Base-by-base conservation (phyloP, 2,329 filamentous ascomycete species). In the Nemania abortiva region DNA sequence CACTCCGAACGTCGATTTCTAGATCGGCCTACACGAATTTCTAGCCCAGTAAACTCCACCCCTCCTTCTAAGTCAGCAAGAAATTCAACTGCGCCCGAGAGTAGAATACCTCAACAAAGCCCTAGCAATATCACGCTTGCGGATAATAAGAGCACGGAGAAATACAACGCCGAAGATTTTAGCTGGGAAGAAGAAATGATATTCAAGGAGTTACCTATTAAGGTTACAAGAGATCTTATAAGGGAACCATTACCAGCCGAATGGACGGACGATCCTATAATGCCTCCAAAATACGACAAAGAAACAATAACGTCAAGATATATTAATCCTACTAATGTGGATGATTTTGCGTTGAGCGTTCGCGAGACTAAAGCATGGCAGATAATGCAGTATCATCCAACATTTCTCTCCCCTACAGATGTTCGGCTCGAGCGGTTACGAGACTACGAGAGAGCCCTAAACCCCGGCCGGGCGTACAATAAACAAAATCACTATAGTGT, bases 291-390 rank as follows among this genome's bases (percentile, higher is more conserved):
- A 18, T 78, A 75, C 57, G 75, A 74, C 61, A 77, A 76, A 15
- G 74, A 75, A 34, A 71, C 70, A 31, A 71, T 79, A n/a, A 77
- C 75, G 37, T 78, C 78, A 13, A 74, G 70, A 61, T 78, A 76
- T 47, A 74, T 79, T 29, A 79, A 74, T 6, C 59, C 72, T 18
- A 65, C 65, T 5, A 79, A 79, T 52, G 66, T 79, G 0, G 78
- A 79, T 47, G 77, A 79, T 45, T 79, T 79, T 52, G 71, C 77
- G 1, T 65, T 75, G 61, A 75, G 73, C 50, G 65, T 79, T 54
- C 75, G 77, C 18, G 74, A 79, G 49, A 79, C 77, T 9, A 74
- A 75, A 56, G 73, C 75, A 59, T 79, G 78, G 78, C 71, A 74
- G 13, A 60, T 73, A 15, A 73, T 78, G 70, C 74, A 77, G 49